phyloP scores from a whole-genome alignment of 768 basidiomycete genomes.

The Collybia nuda region DNA sequence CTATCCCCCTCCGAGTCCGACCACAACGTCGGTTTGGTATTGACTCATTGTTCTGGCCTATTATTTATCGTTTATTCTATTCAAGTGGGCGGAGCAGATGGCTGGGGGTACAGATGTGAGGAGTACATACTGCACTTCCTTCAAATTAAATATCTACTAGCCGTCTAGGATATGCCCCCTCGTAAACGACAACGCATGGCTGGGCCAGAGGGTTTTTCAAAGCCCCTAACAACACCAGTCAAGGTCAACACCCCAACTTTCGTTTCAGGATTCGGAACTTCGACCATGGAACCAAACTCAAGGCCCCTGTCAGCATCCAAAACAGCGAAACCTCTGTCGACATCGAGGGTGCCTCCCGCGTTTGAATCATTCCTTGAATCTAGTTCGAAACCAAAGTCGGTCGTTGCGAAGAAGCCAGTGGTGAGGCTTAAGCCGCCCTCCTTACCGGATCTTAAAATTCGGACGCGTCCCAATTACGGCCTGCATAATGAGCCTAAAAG shows the following conservation, averaged over 20 bases:
- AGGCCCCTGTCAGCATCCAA: slow-evolving; percentile 5
- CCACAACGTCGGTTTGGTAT: slow-evolving; percentile 6
- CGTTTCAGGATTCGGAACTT: slow-evolving; percentile 11
- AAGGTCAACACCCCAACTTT: slow-evolving; percentile 13
- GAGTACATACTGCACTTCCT: too few relatives aligned
- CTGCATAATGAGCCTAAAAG: too few relatives aligned
- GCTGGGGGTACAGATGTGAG: too few relatives aligned
- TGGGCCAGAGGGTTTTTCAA: slow-evolving; percentile 16
- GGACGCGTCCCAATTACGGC: too few relatives aligned
- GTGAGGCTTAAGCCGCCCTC: slow-evolving; percentile 4
- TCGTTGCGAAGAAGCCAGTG: not conserved
- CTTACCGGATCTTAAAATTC: slow-evolving; percentile 8
- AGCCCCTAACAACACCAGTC: slow-evolving; percentile 2
- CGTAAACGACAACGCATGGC: slow-evolving; percentile 17
- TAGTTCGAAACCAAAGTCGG: not conserved
- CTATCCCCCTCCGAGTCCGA: slow-evolving; percentile 5
- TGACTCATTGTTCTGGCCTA: not conserved
- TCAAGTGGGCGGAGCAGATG: too few relatives aligned
- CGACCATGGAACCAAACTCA: not conserved
- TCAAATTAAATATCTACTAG: not conserved
- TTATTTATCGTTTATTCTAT: not conserved
- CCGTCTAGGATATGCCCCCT: slow-evolving; percentile 10
- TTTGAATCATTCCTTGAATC: not conserved
- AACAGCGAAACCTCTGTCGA: not conserved
- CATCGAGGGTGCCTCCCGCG: not conserved